These are phyloP conservation scores for Nigrospora oryzae DNA, from an alignment of 2,329 filamentous ascomycete genomes.

Conservation along the genomic window DNA sequence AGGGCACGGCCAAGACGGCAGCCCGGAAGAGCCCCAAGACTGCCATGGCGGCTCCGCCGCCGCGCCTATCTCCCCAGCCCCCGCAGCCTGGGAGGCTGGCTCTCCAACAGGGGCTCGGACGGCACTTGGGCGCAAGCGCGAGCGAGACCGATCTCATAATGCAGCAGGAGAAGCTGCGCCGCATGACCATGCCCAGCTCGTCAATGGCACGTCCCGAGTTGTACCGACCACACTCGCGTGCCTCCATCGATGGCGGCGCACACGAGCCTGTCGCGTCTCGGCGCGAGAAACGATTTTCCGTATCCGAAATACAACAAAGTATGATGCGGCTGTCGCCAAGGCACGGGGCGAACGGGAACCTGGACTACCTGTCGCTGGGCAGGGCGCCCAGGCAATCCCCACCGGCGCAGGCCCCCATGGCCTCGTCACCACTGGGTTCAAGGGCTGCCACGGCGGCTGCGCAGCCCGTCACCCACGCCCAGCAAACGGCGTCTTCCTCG, in stretches of 20 bases:
- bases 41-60: constrained; percentile 27
- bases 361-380: constrained; percentile 51
- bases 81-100: background rate
- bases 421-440: constrained; percentile 38
- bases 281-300: constrained; percentile 39
- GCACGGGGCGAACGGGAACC: constrained; percentile 31
- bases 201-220: constrained; percentile 25
- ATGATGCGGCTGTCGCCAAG: constrained; percentile 26
- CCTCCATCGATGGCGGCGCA: constrained; percentile 37
- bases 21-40: constrained; percentile 27
- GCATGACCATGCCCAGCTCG: constrained; percentile 43
- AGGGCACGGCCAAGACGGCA: constrained; percentile 17
- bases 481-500: constrained; percentile 21
- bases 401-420: constrained; percentile 27
- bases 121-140: constrained; percentile 31
- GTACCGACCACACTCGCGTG: constrained; percentile 31
- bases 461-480: constrained; percentile 19
- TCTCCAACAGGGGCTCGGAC: constrained; percentile 31
- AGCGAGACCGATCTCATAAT: constrained; percentile 45
- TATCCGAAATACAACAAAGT: constrained; percentile 31
- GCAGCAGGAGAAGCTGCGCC: constrained; percentile 49
- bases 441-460: constrained; percentile 26
- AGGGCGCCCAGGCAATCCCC: constrained; percentile 22
- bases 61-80: constrained; percentile 22
- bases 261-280: constrained; percentile 29